Percentiles rank a stretch among this genome's conserved stretches.
phyloP scores from a whole-genome alignment of 805 yeast genomes.

The Dipodascopsis uninucleata region DNA sequence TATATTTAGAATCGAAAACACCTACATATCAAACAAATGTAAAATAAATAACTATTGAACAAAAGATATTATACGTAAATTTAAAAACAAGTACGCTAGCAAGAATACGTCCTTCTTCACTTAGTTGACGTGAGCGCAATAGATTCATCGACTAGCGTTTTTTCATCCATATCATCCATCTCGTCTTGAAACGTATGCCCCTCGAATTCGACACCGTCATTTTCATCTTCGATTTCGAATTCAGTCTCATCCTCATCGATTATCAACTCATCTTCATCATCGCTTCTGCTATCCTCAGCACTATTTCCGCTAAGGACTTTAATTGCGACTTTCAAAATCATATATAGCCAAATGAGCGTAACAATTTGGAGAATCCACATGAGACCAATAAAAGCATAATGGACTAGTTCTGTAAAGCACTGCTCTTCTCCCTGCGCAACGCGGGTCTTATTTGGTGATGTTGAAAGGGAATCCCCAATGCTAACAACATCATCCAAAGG shows the following conservation, averaged over 20 bases:
- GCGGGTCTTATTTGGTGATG: constrained; percentile 9
- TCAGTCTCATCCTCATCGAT: constrained; percentile 22
- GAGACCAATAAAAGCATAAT: constrained; percentile 48
- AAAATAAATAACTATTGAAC: no score
- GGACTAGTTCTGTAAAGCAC: constrained; percentile 37
- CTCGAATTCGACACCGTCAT: not conserved
- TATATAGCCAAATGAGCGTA: constrained; percentile 67
- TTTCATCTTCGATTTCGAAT: constrained; percentile 2
- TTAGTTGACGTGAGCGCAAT: no score
- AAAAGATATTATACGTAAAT: no score
- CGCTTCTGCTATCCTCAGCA: constrained; percentile 87
- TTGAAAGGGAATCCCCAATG: constrained; percentile 7
- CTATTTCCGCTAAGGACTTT: constrained; percentile 66
- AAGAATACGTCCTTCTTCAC: no score
- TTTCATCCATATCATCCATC: no score
- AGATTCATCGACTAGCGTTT: no score
- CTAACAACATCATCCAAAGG: constrained; percentile 15
- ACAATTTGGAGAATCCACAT: constrained; percentile 65
- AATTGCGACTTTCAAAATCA: constrained; percentile 66
- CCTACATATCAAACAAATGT: no score
- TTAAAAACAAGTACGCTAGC: no score
- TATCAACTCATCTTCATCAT: constrained; percentile 54
- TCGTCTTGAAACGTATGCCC: no score
- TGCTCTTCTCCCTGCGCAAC: constrained; percentile 25
- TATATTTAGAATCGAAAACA: no score